Evolutionary conservation across 108 stramenopile genomes (phyloP).

Genomic region (Nitzschia sp.): DNA sequence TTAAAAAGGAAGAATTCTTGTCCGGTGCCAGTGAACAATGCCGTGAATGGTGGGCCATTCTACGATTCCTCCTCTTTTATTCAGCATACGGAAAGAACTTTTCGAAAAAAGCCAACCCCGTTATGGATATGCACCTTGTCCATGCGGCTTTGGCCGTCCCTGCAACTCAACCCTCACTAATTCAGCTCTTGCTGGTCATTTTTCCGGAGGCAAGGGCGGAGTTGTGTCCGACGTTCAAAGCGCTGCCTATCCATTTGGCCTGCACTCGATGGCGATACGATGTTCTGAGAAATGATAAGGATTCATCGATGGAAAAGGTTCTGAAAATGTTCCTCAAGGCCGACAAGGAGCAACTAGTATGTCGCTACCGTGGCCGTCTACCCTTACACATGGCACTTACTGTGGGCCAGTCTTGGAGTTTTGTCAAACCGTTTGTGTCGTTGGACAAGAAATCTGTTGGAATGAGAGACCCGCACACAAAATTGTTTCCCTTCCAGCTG

Average conservation of each 20-base stretch:
- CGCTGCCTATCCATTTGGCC: conserved; percentile 33
- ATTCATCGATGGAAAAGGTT: conserved; percentile 21
- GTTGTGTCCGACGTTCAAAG: conserved; percentile 20
- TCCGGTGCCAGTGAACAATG: conserved; percentile 12
- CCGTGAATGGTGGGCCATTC: conserved; percentile 32
- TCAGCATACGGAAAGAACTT: conserved; percentile 21
- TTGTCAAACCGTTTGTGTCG: conserved; percentile 18
- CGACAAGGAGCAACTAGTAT: conserved; percentile 26
- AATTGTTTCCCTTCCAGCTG: conserved; percentile 38
- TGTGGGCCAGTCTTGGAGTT: conserved; percentile 21
- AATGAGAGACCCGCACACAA: conserved; percentile 31
- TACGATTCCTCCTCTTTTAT: conserved; percentile 27
- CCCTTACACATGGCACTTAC: conserved; percentile 32
- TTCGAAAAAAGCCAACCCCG: conserved; percentile 4
- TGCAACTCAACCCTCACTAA: conserved; percentile 22
- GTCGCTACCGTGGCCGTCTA: conserved; percentile 28
- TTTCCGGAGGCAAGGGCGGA: conserved; percentile 23
- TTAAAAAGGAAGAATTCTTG: conserved; percentile 3
- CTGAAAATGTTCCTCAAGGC: conserved; percentile 18
- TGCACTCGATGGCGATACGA: conserved; percentile 39
- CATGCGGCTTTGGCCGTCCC: conserved; percentile 29
- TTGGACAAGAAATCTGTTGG: conserved; percentile 6
- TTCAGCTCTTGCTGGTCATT: conserved; percentile 27
- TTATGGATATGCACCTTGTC: conserved; percentile 9
- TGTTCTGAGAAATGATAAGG: conserved; percentile 18